phyloP scores from a whole-genome alignment of 768 basidiomycete genomes.

The Calocybe gangraenosa region DNA sequence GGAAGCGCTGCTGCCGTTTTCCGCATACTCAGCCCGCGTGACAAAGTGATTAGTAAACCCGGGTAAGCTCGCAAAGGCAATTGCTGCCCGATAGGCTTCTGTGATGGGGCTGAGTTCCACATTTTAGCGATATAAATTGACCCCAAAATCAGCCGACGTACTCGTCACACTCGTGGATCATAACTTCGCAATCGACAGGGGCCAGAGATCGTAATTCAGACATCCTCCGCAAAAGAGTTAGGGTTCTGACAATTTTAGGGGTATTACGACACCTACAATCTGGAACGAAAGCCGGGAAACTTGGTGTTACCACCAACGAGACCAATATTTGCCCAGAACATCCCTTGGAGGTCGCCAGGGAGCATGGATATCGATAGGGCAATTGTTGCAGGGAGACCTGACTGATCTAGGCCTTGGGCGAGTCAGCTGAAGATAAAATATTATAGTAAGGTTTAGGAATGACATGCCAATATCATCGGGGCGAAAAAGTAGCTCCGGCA shows the following conservation, averaged over 20 bases:
- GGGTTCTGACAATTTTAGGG: neutral
- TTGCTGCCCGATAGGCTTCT: slow-evolving; percentile 60
- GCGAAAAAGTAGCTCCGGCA: slow-evolving; percentile 90
- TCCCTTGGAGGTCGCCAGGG: slow-evolving; percentile 77
- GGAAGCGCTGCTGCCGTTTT: slow-evolving; percentile 73
- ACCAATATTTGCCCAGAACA: slow-evolving; percentile 96
- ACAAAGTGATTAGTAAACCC: slow-evolving; percentile 52
- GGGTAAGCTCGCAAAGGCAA: slow-evolving; percentile 50
- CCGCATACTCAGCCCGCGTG: slow-evolving; percentile 80
- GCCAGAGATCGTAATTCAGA: slow-evolving; percentile 76
- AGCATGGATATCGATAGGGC: slow-evolving; percentile 72
- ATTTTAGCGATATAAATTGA: slow-evolving; percentile 8
- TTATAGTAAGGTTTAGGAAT: slow-evolving; percentile 9
- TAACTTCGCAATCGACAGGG: slow-evolving; percentile 75
- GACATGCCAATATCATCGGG: slow-evolving; percentile 84
- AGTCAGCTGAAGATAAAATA: slow-evolving; percentile 19
- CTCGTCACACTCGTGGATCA: slow-evolving; percentile 70
- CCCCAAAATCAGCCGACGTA: slow-evolving; percentile 34
- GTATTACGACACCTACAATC: slow-evolving; percentile 52
- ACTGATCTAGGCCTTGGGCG: slow-evolving; percentile 65
- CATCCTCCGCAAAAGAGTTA: slow-evolving; percentile 40
- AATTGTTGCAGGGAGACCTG: slow-evolving; percentile 73
- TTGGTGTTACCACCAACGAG: slow-evolving; percentile 81
- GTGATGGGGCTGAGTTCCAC: slow-evolving; percentile 50
- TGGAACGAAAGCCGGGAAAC: slow-evolving; percentile 65